phyloP scores from a whole-genome alignment of 345 rosid species.

The Hypericum perforatum region DNA sequence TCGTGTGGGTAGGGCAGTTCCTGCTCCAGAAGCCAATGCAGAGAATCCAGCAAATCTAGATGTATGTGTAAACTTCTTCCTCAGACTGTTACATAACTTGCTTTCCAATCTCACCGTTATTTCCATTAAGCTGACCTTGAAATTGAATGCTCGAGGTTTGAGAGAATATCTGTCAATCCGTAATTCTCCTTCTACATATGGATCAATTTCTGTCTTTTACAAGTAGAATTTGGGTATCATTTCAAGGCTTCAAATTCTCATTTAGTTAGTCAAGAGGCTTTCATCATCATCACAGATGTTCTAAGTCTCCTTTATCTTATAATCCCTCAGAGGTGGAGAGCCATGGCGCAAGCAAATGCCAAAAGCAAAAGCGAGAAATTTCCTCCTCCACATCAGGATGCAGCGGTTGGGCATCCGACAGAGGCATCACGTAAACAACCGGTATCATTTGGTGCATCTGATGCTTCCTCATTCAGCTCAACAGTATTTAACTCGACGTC shows the following conservation, averaged over 20 bases:
- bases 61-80: constrained; percentile 21
- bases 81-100: too few species aligned
- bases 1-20: constrained; percentile 53
- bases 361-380: constrained; percentile 90
- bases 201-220: too few species aligned
- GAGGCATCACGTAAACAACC: constrained; percentile 36
- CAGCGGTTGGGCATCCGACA: constrained; percentile 48
- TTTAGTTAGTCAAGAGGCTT: constrained; percentile 2
- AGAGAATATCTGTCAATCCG: too few species aligned
- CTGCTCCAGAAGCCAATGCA: constrained; percentile 88
- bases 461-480: constrained; percentile 28
- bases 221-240: too few species aligned
- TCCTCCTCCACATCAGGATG: constrained; percentile 93
- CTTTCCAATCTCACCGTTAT: too few species aligned
- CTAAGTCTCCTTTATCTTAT: background rate
- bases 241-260: background rate
- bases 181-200: too few species aligned
- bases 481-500: constrained; percentile 27
- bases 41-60: constrained; percentile 64
- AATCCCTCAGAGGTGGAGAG: constrained; percentile 19
- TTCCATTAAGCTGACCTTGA: too few species aligned
- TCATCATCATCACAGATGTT: background rate
- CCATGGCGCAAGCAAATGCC: constrained; percentile 38
- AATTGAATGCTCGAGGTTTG: too few species aligned
- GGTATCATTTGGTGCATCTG: constrained; percentile 30